Base-by-base conservation (phyloP, 208 protist genomes). In the Trypanosomatidae sp. region DNA sequence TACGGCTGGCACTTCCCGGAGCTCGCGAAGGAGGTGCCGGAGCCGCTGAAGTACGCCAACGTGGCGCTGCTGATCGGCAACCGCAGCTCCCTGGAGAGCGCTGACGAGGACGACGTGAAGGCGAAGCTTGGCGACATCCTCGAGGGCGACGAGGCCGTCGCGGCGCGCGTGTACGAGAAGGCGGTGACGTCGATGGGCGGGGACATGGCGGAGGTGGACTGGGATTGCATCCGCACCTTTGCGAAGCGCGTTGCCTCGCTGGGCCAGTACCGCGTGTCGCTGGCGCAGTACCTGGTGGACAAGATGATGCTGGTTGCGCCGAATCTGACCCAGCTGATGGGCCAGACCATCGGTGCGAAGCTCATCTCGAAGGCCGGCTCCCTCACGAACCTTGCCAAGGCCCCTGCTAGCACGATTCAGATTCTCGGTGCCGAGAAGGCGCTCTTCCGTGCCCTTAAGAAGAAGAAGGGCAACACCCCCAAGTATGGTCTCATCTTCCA, bases 401-500 rank as follows among this genome's bases (percentile, higher is more conserved):
- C 98, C 76, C 99, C 99, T 13, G 99, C 99, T 15, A 99, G 98
- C 46, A 99, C 99, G 15, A 98, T 99, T 44, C 99, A 99, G 87
- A 99, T 99, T 82, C 91, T 99, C 12, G 99, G 99, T 73, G 99
- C 99, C 47, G 99, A 99, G 88, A 99, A 99, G 93, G 99, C 99
- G 8, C 94, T 99, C 28, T 99, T 99, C 97, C 93, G 98, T 43
- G 98, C 98, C 1, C 90, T 99, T 17, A 99, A 99, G 88, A 99
- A 99, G 88, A 91, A 95, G 49, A 94, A 95, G 81, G 98, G 98
- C 65, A 99, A 99, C 90, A 99, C 99, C 9, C 99, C 99, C 77
- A 99, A 99, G 90, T 99, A 99, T 82, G 99, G 99, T 70, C 96
- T 99, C 52, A 99, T 99, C 83, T 99, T 99, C 85, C 97, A 99